These are phyloP conservation scores for Talaromyces atroroseus DNA, from an alignment of 2,329 filamentous ascomycete species.

Conservation along the genomic window DNA sequence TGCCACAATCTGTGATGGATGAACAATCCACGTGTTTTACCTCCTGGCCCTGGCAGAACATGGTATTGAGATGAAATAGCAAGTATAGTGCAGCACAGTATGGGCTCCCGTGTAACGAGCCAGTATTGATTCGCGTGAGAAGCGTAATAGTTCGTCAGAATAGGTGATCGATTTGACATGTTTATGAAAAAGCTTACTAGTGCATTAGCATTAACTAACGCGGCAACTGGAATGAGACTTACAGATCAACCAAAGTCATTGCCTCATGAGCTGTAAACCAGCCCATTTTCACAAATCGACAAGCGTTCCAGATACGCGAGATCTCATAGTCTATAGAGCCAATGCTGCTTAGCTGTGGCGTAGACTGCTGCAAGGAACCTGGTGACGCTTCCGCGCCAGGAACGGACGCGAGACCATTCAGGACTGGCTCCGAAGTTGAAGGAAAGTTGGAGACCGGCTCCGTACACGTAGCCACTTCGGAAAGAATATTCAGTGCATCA, in stretches of 20 bases:
- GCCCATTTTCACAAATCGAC: slow-evolving; percentile 49
- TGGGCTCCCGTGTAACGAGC: slow-evolving; percentile 46
- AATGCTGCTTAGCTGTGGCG: not conserved
- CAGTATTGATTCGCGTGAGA: slow-evolving; percentile 42
- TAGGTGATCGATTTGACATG: slow-evolving; percentile 43
- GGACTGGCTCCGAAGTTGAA: not conserved
- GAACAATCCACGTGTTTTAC: slow-evolving; percentile 42
- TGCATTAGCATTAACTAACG: not conserved
- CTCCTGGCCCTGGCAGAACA: slow-evolving; percentile 30
- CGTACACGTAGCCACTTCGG: slow-evolving; percentile 36
- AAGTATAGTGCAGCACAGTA: slow-evolving; percentile 47
- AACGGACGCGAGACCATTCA: not conserved
- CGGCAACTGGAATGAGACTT: slow-evolving; percentile 11
- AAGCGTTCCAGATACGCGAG: slow-evolving; percentile 41
- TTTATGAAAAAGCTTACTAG: slow-evolving; percentile 24
- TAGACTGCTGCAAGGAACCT: not conserved
- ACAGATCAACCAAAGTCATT: slow-evolving; percentile 45
- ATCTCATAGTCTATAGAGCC: slow-evolving; percentile 22
- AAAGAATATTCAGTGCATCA: slow-evolving; percentile 45
- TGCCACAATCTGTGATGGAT: slow-evolving; percentile 31
- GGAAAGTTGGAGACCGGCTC: not conserved
- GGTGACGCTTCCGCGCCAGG: not conserved
- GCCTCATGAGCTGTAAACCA: slow-evolving; percentile 51
- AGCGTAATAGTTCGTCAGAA: slow-evolving; percentile 43
- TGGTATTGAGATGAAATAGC: slow-evolving; percentile 49